Evolutionary conservation across 352 stramenopile genomes (phyloP).

Genomic region (Aphanomyces astaci): DNA sequence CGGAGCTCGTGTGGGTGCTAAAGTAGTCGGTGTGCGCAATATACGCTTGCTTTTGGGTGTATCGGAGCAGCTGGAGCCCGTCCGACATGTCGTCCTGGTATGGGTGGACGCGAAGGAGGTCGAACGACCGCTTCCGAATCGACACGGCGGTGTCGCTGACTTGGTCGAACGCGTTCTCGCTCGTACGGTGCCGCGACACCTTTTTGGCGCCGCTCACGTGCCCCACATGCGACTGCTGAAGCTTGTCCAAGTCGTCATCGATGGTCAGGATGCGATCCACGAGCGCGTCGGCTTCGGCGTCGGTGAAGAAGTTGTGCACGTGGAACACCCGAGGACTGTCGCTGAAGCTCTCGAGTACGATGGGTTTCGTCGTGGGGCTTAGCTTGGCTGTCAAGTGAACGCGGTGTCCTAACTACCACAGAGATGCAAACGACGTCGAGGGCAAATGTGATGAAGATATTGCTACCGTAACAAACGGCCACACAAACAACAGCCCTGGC

Average conservation of each 20-base stretch:
- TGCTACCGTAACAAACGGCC: conserved; percentile 56
- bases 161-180: conserved; percentile 84
- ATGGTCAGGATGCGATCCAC: conserved; percentile 76
- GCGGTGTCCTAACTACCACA: conserved; percentile 44
- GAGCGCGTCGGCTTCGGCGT: conserved; percentile 68
- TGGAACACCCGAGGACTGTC: conserved; percentile 80
- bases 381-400: conserved; percentile 44
- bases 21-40: conserved; percentile 94
- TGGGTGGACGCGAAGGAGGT: conserved; percentile 82
- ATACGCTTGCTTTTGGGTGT: conserved; percentile 93
- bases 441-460: neutral
- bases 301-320: conserved; percentile 82
- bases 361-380: conserved; percentile 46
- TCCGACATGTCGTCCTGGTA: conserved; percentile 90
- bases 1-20: conserved; percentile 37
- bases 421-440: neutral
- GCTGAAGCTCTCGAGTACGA: conserved; percentile 68
- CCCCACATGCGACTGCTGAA: conserved; percentile 73
- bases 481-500: conserved; percentile 62
- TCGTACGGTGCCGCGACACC: conserved; percentile 67
- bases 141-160: conserved; percentile 55
- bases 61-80: conserved; percentile 92
- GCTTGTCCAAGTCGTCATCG: conserved; percentile 67
- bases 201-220: conserved; percentile 63
- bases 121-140: conserved; percentile 83